Conservation (phyloP, 129 eudicot species). For the Helianthus tuberosus region DNA sequence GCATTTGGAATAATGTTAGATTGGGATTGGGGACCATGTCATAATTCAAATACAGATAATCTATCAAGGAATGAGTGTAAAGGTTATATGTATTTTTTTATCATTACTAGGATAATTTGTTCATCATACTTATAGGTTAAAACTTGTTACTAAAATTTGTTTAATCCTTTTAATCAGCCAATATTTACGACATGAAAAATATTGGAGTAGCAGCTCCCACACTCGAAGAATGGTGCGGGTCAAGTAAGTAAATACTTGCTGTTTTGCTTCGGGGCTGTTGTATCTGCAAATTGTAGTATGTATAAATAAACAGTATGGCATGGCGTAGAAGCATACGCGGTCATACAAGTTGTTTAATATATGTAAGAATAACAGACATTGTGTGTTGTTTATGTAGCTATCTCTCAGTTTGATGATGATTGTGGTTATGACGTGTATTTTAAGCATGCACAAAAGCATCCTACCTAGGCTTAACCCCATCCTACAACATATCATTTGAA, state of each 20-base stretch:
- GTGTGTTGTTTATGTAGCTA: too few species aligned
- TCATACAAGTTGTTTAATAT: too few species aligned
- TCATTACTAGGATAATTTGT: not conserved
- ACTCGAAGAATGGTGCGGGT: constrained; percentile 59
- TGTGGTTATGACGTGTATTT: too few species aligned
- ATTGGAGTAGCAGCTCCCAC: constrained; percentile 69
- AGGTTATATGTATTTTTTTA: not conserved
- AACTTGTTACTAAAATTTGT: not conserved
- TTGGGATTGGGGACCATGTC: not conserved
- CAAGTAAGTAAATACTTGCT: not conserved
- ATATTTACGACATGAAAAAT: constrained; percentile 68
- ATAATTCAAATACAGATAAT: not conserved
- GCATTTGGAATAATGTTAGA: not conserved
- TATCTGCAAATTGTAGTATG: not conserved
- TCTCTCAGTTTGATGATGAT: too few species aligned
- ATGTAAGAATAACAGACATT: too few species aligned
- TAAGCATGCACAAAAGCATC: too few species aligned
- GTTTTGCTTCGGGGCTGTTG: not conserved
- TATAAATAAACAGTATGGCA: too few species aligned
- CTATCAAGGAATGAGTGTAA: not conserved
- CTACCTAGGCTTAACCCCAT: too few species aligned
- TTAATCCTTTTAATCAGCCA: constrained; percentile 43
- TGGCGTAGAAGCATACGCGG: too few species aligned
- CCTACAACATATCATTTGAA: too few species aligned
- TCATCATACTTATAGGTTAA: not conserved